Base-by-base conservation (phyloP, 192 early-diverging fungal genomes). In the Entrophospora sp. region DNA sequence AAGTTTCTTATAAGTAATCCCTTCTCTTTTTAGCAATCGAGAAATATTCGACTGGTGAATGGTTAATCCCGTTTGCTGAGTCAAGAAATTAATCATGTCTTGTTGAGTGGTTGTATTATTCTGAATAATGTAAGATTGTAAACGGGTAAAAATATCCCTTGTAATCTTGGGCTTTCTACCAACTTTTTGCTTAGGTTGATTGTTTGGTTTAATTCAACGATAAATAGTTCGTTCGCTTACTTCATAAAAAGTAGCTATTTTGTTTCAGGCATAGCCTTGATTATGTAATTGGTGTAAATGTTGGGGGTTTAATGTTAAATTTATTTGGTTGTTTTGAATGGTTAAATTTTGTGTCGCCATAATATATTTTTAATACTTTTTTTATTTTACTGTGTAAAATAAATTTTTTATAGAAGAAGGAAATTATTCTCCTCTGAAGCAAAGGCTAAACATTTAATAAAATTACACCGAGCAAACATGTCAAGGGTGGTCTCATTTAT, bases 211-310 rank as follows among this genome's bases (percentile, higher is more conserved):
- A 34, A 5, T 57, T 20, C 55, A 34, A 1, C 55, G 27, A 35
- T 35, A 35, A 57, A 57, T 57, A 36, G 55, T 57, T 57, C 55
- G 1, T 57, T 57, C 55, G 13, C 55, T 57, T 30, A 35, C 24
- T 10, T 49, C 18, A 49, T 6, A 14, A 49, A 49, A 49, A 7
- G 5, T 22, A 7, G 12, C 20, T 49, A 49, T 49, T 49, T 49
- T 22, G 5, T 9, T 9, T 20, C 14, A 20, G 24, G 48, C 6
- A 7, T 7, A 49, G 6, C 48, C 24, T 49, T 49, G 5, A 10
- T 49, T 22, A 7, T n/a, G 48, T n/a, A 49, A 22, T 14, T 49
- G 6, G 12, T 14, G 5, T 49, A 49, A 10, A 10, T 24, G 14
- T 49, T 6, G 20, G 20, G 48, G 48, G n/a, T n/a, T n/a, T n/a